Evolutionary conservation across 2,329 filamentous ascomycete species (phyloP).

Genomic region (Claviceps maximensis): DNA sequence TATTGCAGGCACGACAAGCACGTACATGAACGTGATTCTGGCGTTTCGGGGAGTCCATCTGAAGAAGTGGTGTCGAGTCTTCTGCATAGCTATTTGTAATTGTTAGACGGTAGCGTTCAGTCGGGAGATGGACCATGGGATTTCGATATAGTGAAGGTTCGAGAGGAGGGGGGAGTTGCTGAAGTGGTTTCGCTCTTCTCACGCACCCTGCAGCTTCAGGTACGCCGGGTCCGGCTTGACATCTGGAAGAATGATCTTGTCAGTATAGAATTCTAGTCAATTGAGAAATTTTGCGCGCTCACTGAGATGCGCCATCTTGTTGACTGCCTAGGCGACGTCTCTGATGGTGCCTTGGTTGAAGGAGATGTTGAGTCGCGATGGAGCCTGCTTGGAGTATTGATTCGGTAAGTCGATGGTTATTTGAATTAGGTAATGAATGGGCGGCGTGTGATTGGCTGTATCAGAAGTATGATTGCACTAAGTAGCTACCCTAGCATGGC

Average conservation of each 20-base stretch:
- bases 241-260: conserved; percentile 16
- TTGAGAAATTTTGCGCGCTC: conserved; percentile 5
- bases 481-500: not conserved
- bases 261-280: conserved; percentile 11
- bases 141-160: not conserved
- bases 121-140: not conserved
- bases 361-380: conserved; percentile 11
- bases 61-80: conserved; percentile 88
- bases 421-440: conserved; percentile 6
- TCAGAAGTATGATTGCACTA: not conserved
- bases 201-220: conserved; percentile 27
- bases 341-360: conserved; percentile 9
- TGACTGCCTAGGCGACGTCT: conserved; percentile 12
- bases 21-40: conserved; percentile 65
- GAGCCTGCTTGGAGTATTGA: not conserved
- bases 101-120: conserved; percentile 11
- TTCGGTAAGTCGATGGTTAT: not conserved
- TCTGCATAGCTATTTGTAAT: conserved; percentile 53
- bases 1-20: conserved; percentile 56
- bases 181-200: conserved; percentile 5
- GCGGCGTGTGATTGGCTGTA: not conserved
- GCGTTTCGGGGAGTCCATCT: conserved; percentile 80
- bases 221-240: conserved; percentile 29
- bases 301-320: conserved; percentile 28
- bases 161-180: not conserved